Conservation (phyloP, 352 stramenopile genomes). For the Phytopythium mirpurense region DNA sequence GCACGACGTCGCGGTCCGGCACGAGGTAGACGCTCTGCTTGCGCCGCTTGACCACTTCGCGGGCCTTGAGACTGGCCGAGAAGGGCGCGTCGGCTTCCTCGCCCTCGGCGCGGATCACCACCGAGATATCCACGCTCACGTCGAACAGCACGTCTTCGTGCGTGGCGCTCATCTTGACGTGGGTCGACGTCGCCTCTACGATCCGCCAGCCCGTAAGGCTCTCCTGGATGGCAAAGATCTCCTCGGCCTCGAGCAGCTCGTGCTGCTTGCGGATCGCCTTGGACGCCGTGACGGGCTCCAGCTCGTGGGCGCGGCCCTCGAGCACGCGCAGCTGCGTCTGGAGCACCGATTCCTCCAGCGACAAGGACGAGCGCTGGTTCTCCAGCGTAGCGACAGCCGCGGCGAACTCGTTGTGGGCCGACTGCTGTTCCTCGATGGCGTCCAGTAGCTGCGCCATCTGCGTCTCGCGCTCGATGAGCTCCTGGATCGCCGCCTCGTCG, state of each 20-base stretch:
- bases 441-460: conserved; percentile 66
- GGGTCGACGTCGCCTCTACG: conserved; percentile 33
- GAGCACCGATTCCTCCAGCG: conserved; percentile 61
- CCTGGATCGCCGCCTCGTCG: conserved; percentile 50
- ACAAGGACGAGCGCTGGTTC: conserved; percentile 50
- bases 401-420: conserved; percentile 53
- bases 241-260: conserved; percentile 40
- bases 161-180: conserved; percentile 34
- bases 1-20: conserved; percentile 36
- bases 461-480: conserved; percentile 66
- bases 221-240: conserved; percentile 51
- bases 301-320: conserved; percentile 37
- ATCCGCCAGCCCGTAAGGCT: conserved; percentile 46
- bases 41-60: conserved; percentile 25
- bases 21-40: conserved; percentile 31
- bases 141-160: conserved; percentile 48
- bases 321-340: conserved; percentile 54
- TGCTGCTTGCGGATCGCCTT: conserved; percentile 22
- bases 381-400: conserved; percentile 51
- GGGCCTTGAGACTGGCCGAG: conserved; percentile 8
- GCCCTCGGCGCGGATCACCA: conserved; percentile 18
- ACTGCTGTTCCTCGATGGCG: conserved; percentile 76
- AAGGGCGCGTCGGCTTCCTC: neutral
- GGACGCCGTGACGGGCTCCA: conserved; percentile 34
- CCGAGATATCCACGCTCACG: conserved; percentile 34